These are phyloP conservation scores for Prorocentrum cordatum DNA, from an alignment of 169 alveolate species.

Conservation along the genomic window DNA sequence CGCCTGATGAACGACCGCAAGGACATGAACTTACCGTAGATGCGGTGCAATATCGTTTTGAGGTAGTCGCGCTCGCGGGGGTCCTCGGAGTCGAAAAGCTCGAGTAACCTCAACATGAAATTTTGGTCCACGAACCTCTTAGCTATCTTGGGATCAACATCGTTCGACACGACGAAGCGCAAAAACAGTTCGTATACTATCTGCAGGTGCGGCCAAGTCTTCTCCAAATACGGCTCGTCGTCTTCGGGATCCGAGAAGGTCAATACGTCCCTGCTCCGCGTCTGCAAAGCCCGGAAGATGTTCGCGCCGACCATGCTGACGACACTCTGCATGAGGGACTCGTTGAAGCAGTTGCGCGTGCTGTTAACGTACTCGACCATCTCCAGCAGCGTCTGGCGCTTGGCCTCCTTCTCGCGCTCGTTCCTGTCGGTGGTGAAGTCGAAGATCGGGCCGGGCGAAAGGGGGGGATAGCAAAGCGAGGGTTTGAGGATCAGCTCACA, in stretches of 20 bases:
- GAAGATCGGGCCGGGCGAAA: conserved; percentile 74
- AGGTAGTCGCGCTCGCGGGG: conserved; percentile 93
- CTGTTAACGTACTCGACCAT: conserved; percentile 80
- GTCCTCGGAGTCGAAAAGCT: conserved; percentile 85
- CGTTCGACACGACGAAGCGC: conserved; percentile 82
- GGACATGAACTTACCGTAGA: conserved; percentile 79
- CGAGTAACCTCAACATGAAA: conserved; percentile 79
- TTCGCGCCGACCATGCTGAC: conserved; percentile 79
- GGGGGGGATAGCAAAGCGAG: too few species aligned
- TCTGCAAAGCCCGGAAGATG: conserved; percentile 76
- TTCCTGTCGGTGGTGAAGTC: conserved; percentile 73
- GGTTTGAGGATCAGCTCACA: too few species aligned
- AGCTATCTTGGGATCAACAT: conserved; percentile 82
- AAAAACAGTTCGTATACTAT: conserved; percentile 81
- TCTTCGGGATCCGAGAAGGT: conserved; percentile 76
- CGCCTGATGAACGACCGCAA: conserved; percentile 84
- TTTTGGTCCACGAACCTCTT: conserved; percentile 81
- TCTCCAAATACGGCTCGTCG: conserved; percentile 82
- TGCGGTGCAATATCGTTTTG: conserved; percentile 90
- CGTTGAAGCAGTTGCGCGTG: conserved; percentile 77
- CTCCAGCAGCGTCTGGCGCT: conserved; percentile 82
- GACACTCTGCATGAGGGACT: conserved; percentile 76
- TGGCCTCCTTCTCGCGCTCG: conserved; percentile 77
- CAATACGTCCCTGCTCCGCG: conserved; percentile 38
- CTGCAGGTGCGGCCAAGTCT: conserved; percentile 80